Evolutionary conservation across 1,284 basidiomycete species (phyloP), one percentile per base, ranked within the genome.

Genomic region (Leccinum fuscescens): DNA sequence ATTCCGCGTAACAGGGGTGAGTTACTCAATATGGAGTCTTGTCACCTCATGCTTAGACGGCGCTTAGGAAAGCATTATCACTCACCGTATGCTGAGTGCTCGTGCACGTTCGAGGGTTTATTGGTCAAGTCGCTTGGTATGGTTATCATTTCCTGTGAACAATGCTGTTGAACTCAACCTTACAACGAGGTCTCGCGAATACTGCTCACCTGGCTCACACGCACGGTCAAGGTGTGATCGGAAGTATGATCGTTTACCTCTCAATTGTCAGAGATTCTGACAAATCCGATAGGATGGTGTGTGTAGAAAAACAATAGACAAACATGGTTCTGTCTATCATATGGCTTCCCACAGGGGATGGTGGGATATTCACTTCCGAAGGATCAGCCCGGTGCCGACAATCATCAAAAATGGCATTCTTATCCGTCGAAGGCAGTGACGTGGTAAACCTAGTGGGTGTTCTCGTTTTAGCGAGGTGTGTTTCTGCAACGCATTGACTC

Each of bases 111-210:
- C 82, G 85, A 68, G 88, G 89, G 24, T 91, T 92, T 67, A 86
- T 91, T 50, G 83, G 86, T 54, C 90, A 92, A 73, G 89, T 92
- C 17, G 89, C 89, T 31, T 92, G 90, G 90, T 88, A 66, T 58
- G 65, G 57, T 54, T 27, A 11, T 11, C 4, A 54, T 62, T 54
- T 50, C 57, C 37, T 49, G 51, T 31, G 54, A 42, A 39, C 27
- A 22, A 58, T 55, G 7, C 52, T 35, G 24, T 51, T 20, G 0
- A 14, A 20, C 64, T 64, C 14, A 69, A 27, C 24, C 29, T 35
- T 62, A 58, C 27, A 62, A 57, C 12, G 64, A 89, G 87, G 88
- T 89, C 89, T 31, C 88, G 7, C 79, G 78, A 59, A 71, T 80
- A 53, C 74, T 91, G 8, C 74, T 91, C 31, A 90, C 89, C 11